A percentile compares a stretch with the other conserved stretches of the same genome.
Evolutionary conservation across 2,329 filamentous ascomycete species (phyloP).

Genomic region (Aspergillus eucalypticola): DNA sequence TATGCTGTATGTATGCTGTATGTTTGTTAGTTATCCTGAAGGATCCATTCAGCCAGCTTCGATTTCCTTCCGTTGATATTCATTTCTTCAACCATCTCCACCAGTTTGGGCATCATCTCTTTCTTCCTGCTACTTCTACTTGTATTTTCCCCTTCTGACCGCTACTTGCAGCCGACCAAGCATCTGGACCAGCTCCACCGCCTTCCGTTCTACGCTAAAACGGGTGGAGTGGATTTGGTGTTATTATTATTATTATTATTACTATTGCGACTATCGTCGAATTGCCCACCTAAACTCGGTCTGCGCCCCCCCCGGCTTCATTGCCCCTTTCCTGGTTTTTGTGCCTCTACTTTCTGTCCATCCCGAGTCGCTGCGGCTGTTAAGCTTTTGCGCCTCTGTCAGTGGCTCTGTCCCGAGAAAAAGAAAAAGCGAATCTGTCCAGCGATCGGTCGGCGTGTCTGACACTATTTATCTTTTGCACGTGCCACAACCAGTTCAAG

Average conservation of each 20-base stretch:
- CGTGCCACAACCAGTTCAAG: slow-evolving; percentile 17
- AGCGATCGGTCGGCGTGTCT: background rate
- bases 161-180: background rate
- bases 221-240: background rate
- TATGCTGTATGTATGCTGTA: background rate
- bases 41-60: no score
- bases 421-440: background rate
- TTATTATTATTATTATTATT: slow-evolving; percentile 1
- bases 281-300: background rate
- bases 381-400: slow-evolving; percentile 5
- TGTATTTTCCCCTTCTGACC: background rate
- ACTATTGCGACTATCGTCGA: background rate
- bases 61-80: no score
- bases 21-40: no score
- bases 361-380: background rate
- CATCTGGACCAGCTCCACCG: slow-evolving; percentile 1
- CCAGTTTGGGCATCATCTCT: no score
- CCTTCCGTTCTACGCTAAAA: background rate
- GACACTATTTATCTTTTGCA: slow-evolving; percentile 5
- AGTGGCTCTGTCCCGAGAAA: background rate
- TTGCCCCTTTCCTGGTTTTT: background rate
- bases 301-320: background rate
- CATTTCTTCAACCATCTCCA: no score
- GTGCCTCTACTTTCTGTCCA: background rate
- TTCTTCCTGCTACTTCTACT: no score